These are phyloP conservation scores for Arctium minus DNA, from an alignment of 129 eudicot species.

Conservation along the genomic window DNA sequence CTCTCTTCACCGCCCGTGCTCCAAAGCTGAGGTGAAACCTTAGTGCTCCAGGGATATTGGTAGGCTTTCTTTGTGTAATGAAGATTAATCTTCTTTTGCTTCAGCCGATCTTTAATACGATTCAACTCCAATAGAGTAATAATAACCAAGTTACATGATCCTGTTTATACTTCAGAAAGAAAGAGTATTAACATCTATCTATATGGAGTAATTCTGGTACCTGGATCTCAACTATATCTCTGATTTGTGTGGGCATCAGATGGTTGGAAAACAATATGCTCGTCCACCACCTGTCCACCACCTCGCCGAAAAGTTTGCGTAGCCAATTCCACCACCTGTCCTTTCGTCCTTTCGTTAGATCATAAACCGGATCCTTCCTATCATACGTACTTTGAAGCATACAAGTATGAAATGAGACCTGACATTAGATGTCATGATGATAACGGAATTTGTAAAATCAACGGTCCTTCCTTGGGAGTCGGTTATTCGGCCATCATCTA, in stretches of 20 bases:
- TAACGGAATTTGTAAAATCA: constrained; percentile 75
- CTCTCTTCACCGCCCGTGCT: constrained; percentile 85
- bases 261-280: constrained; percentile 89
- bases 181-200: too few species aligned
- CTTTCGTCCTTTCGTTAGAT: not conserved
- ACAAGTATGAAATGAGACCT: too few species aligned
- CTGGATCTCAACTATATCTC: constrained; percentile 84
- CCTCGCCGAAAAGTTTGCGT: constrained; percentile 80
- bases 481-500: constrained; percentile 90
- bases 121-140: constrained; percentile 47
- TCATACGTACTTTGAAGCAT: constrained; percentile 60
- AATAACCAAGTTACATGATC: not conserved
- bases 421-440: constrained; percentile 88
- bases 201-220: constrained; percentile 24
- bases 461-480: constrained; percentile 90
- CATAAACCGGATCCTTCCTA: constrained; percentile 65
- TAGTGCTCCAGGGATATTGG: constrained; percentile 43
- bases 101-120: constrained; percentile 75
- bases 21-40: constrained; percentile 28
- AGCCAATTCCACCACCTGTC: constrained; percentile 72
- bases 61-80: constrained; percentile 64
- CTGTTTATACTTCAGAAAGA: not conserved
- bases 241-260: constrained; percentile 47
- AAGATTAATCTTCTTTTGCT: constrained; percentile 73
- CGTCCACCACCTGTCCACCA: too few species aligned